Evolutionary conservation across 106 monocot genomes (phyloP).

Genomic region (Dioscorea alata): DNA sequence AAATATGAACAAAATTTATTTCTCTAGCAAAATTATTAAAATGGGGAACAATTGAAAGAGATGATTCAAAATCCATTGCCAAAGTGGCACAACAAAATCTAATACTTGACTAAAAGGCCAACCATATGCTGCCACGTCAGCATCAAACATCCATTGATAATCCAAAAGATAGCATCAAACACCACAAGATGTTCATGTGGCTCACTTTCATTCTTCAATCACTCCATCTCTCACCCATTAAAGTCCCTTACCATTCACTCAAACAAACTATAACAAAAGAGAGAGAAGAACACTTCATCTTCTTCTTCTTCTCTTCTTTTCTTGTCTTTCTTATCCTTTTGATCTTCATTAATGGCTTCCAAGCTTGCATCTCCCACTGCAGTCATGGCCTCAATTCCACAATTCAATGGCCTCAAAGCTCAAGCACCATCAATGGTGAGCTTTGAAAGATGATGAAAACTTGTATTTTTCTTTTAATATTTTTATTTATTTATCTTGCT

Average conservation of each 20-base stretch:
- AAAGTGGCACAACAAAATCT: conserved; percentile 15
- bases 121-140: conserved; percentile 53
- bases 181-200: conserved; percentile 45
- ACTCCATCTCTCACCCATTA: neutral
- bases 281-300: neutral
- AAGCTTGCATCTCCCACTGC: conserved; percentile 39
- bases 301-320: neutral
- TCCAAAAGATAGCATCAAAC: conserved; percentile 20
- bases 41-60: no score
- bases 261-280: neutral
- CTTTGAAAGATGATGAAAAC: neutral
- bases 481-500: neutral
- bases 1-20: no score
- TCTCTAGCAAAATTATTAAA: no score
- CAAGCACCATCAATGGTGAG: conserved; percentile 52
- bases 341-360: conserved; percentile 39
- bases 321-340: no score
- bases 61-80: no score
- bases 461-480: neutral
- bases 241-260: neutral
- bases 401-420: conserved; percentile 62
- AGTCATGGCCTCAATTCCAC: conserved; percentile 48
- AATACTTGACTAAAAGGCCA: conserved; percentile 28
- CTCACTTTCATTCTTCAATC: neutral
- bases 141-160: conserved; percentile 36